These are phyloP conservation scores for Mortierella sp. DNA, from an alignment of 371 early-diverging fungal species.

Conservation along the genomic window DNA sequence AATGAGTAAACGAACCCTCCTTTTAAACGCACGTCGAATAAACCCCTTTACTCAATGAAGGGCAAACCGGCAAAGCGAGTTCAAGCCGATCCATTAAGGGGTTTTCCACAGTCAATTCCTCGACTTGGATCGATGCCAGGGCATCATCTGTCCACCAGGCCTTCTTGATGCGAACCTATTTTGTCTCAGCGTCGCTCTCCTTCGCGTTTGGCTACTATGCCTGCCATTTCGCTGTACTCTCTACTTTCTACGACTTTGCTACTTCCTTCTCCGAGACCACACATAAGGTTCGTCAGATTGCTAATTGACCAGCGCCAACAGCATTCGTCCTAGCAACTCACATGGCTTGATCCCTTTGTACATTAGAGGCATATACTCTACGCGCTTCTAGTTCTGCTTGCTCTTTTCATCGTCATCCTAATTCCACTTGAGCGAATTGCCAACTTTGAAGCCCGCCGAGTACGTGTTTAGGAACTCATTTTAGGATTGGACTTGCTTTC, in stretches of 20 bases:
- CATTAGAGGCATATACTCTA: conserved; percentile 48
- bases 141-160: not conserved
- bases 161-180: conserved; percentile 54
- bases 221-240: conserved; percentile 57
- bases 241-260: conserved; percentile 53
- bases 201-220: conserved; percentile 60
- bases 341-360: not conserved
- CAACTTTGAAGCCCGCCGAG: conserved; percentile 56
- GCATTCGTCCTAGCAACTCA: not conserved
- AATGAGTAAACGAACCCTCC: not conserved
- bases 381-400: conserved; percentile 50
- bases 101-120: not conserved
- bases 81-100: not conserved
- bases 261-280: conserved; percentile 58
- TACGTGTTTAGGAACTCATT: conserved; percentile 6
- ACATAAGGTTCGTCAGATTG: conserved; percentile 53
- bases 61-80: not conserved
- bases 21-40: not conserved
- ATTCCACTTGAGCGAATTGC: conserved; percentile 59
- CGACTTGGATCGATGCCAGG: not conserved
- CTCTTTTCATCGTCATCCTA: conserved; percentile 55
- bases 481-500: not conserved
- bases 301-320: not conserved
- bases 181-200: conserved; percentile 54
- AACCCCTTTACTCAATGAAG: not conserved